These are phyloP conservation scores for Ilex paraguariensis DNA, from an alignment of 305 asterid genomes.

Conservation along the genomic window DNA sequence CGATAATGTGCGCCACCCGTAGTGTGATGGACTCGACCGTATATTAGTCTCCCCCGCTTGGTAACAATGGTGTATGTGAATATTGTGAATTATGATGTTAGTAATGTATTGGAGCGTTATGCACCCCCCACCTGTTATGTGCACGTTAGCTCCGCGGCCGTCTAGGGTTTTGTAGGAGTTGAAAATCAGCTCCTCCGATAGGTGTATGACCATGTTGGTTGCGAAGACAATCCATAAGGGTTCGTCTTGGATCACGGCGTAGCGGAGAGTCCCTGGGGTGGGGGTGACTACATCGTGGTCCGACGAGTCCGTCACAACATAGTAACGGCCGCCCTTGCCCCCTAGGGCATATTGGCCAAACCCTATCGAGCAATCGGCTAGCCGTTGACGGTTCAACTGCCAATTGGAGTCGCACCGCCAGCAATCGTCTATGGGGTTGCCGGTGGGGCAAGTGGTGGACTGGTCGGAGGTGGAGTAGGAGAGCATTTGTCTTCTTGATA, in stretches of 20 bases:
- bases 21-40: constrained; percentile 84
- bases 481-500: constrained; percentile 54
- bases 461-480: constrained; percentile 38
- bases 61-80: constrained; percentile 80
- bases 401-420: constrained; percentile 94
- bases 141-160: constrained; percentile 87
- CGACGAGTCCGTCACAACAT: constrained; percentile 84
- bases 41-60: constrained; percentile 65
- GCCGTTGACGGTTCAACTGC: constrained; percentile 79
- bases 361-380: constrained; percentile 89
- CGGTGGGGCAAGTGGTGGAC: constrained; percentile 52
- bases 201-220: constrained; percentile 67
- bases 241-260: constrained; percentile 79
- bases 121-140: constrained; percentile 88
- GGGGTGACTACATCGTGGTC: constrained; percentile 82
- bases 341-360: constrained; percentile 91
- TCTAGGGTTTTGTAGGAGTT: constrained; percentile 86
- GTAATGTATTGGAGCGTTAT: constrained; percentile 69
- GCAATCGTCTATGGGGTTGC: constrained; percentile 94
- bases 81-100: constrained; percentile 76
- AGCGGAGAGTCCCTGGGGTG: constrained; percentile 74
- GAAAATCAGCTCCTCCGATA: constrained; percentile 79
- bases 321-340: constrained; percentile 88
- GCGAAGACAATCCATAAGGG: constrained; percentile 93
- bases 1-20: constrained; percentile 56